These are phyloP conservation scores for Phaffomyces antillensis DNA, from an alignment of 805 yeast genomes.

Conservation along the genomic window DNA sequence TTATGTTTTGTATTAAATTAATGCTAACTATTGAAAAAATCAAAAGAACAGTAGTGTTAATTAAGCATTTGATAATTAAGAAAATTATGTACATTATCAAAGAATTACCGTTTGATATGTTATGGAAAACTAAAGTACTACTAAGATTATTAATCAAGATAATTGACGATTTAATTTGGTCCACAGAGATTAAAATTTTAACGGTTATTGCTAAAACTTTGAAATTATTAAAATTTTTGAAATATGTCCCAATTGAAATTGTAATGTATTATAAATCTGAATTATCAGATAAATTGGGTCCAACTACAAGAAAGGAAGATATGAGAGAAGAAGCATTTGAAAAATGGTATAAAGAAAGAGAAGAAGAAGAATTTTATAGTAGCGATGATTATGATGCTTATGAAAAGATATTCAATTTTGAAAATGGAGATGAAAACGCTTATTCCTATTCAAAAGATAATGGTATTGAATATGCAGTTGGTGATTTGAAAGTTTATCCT, in stretches of 20 bases:
- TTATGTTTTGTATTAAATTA: constrained; percentile 12
- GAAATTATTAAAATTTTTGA: constrained; percentile 10
- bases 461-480: constrained; percentile 2
- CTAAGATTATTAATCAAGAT: constrained; percentile 13
- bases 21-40: constrained; percentile 19
- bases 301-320: too few relatives aligned
- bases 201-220: constrained; percentile 9
- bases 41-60: constrained; percentile 11
- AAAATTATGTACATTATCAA: constrained; percentile 11
- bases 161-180: constrained; percentile 16
- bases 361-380: not conserved
- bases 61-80: constrained; percentile 12
- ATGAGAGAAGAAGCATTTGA: not conserved
- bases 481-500: not conserved
- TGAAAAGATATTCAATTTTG: too few relatives aligned
- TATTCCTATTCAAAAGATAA: not conserved
- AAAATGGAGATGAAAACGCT: not conserved
- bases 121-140: constrained; percentile 14
- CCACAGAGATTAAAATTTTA: constrained; percentile 13
- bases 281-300: constrained; percentile 9
- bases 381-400: not conserved
- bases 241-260: constrained; percentile 13
- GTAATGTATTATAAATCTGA: constrained; percentile 12
- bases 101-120: constrained; percentile 14
- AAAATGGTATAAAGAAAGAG: not conserved